Base-by-base conservation (phyloP, 768 basidiomycete genomes). In the Pleurotus eryngii region DNA sequence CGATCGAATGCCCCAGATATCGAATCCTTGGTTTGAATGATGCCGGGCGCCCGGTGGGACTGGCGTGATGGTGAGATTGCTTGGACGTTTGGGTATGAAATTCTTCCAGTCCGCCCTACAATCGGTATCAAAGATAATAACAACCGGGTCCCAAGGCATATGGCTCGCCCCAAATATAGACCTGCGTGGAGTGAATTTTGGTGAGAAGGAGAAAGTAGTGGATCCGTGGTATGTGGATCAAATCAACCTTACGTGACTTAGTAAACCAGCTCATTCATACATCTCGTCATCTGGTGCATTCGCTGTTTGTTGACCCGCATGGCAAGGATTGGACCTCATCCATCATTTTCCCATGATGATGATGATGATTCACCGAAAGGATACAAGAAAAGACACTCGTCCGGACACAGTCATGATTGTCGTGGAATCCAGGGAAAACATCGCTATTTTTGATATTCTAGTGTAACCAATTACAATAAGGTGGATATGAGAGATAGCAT, bases 211-310 rank as follows among this genome's bases (percentile, higher is more conserved):
- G 39, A 54, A 17, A 39, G 5, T 42, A 54, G 20, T 54, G 51
- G 51, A 54, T 54, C 51, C 51, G 51, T 54, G 18, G 11, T 54
- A 18, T 20, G 39, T 54, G 51, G 51, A 54, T 54, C 51, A 54
- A 17, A 39, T 38, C 22, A n/a, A 22, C 22, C 42, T n/a, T 22
- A 17, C 42, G 20, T 45, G 42, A 45, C n/a, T 22, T 17, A 17
- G 5, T n/a, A 45, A 54, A 26, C 51, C 39, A 42, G 51, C 39
- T 54, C 51, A 54, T 40, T 38, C 18, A 12, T n/a, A 39, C 26
- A n/a, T 17, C 9, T 38, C 24, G 46, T 48, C 18, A 20, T 42
- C 37, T 42, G 51, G 51, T 54, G 39, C 51, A 35, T 54, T 39
- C 14, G n/a, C 39, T 38, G n/a, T 24, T 26, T 30, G 12, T 40